Base-by-base conservation (phyloP, 2,329 filamentous ascomycete species). In the Hirsutella minnesotensis region DNA sequence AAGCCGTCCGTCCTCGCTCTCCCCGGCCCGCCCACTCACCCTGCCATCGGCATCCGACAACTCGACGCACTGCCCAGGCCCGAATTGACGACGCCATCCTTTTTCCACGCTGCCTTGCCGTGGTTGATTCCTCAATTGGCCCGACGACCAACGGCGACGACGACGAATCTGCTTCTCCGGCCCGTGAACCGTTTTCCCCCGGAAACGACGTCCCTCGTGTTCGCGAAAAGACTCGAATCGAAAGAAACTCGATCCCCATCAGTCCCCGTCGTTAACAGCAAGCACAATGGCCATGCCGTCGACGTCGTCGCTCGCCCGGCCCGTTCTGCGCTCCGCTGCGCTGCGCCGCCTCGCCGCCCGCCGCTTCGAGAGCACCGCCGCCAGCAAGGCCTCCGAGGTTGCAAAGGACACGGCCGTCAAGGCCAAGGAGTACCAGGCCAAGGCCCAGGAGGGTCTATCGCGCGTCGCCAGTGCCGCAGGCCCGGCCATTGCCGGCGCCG, bases 401-500 rank as follows among this genome's bases (percentile, higher is more conserved):
- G 61, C 62, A 40, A 58, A 58, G 55, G 56, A 63, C 18, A 51
- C 61, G 34, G 60, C 66, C 43, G 49, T 51, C 44, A 69, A 68
- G 57, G 63, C 65, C 49, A 60, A 67, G 50, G 64, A 73, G 48
- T 65, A 66, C 55, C 57, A 68, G 39, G 58, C 71, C 56, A 87
- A 87, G 74, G 88, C 87, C 46, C 75, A 81, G 51, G 75, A 94
- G 68, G 87, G 88, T 51, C 77, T 95, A 43, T 86, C 84, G 55
- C 80, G 81, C 60, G 89, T 92, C 56, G 73, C 82, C 50, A 81
- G 83, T 55, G 80, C 86, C 42, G 89, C 88, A 54, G 86, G 86
- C 44, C 81, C 85, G 47, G 85, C 81, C 47, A 72, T 94, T 55
- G 73, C 76, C 54, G 81, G 77, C 60, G 86, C 83, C 54, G 84